These are phyloP conservation scores for Cordia subcordata DNA, from an alignment of 257 asterid species.

Conservation along the genomic window DNA sequence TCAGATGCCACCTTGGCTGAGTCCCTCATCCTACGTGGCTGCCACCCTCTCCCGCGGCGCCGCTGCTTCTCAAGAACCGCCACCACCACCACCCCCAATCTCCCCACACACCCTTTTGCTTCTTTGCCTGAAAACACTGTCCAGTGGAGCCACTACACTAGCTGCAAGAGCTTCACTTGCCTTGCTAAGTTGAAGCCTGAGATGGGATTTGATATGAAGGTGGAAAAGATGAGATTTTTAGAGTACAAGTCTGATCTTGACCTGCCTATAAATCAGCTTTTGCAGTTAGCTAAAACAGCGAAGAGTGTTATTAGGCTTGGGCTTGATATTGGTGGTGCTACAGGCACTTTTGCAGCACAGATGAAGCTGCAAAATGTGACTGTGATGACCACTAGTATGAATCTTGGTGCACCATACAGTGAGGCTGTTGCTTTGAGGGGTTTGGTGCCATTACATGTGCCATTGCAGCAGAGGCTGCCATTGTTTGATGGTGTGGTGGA, in stretches of 20 bases:
- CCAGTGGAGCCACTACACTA: slow-evolving; percentile 38
- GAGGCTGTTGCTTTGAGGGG: slow-evolving; percentile 87
- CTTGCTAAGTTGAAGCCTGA: slow-evolving; percentile 50
- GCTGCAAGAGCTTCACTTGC: slow-evolving; percentile 76
- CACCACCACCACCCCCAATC: slow-evolving; percentile 31
- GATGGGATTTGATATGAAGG: slow-evolving; percentile 74
- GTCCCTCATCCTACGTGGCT: slow-evolving; percentile 76
- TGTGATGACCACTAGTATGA: slow-evolving; percentile 82
- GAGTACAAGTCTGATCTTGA: slow-evolving; percentile 74
- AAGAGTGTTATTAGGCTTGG: slow-evolving; percentile 52
- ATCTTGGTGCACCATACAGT: slow-evolving; percentile 77
- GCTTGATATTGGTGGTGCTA: slow-evolving; percentile 85
- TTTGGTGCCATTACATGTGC: slow-evolving; percentile 74
- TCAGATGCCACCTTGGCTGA: slow-evolving; percentile 59
- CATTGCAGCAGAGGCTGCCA: slow-evolving; percentile 93
- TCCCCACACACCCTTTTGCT: slow-evolving; percentile 62
- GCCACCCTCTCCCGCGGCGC: slow-evolving; percentile 98
- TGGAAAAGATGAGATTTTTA: slow-evolving; percentile 55
- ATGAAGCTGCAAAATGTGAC: slow-evolving; percentile 85
- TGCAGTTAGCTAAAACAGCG: slow-evolving; percentile 49
- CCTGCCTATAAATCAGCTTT: slow-evolving; percentile 72
- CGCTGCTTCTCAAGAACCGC: slow-evolving; percentile 76
- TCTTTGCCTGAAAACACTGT: slow-evolving; percentile 61
- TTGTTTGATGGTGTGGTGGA: slow-evolving; percentile 86
- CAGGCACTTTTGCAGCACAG: slow-evolving; percentile 90